Percentiles rank a stretch among this genome's conserved stretches.
Conservation (phyloP, 352 stramenopile species). For the Pythium aphanidermatum region DNA sequence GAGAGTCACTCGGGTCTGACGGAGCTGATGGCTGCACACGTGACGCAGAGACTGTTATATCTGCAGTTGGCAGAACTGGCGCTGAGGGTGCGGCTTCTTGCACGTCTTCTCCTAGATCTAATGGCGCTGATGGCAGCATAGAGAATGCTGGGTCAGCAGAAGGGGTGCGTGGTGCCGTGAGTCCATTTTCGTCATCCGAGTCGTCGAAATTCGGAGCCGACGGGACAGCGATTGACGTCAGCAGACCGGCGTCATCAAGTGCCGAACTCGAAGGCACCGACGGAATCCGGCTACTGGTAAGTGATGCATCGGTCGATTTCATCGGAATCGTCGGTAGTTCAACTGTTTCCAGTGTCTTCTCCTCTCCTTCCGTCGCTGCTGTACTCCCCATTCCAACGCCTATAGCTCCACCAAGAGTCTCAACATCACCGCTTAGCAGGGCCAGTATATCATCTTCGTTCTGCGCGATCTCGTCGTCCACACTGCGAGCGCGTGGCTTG, state of each 20-base stretch:
- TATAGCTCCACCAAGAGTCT: neutral
- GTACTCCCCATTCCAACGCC: constrained; percentile 1
- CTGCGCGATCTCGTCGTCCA: constrained; percentile 39
- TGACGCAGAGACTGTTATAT: neutral
- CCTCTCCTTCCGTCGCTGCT: no score
- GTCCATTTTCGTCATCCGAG: constrained; percentile 33
- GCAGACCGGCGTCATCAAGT: constrained; percentile 1
- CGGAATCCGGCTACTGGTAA: constrained; percentile 14
- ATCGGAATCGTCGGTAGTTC: neutral
- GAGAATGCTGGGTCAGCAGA: no score
- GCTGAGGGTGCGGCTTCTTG: neutral
- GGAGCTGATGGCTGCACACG: constrained; percentile 13
- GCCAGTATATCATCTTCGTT: constrained; percentile 56
- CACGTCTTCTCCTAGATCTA: no score
- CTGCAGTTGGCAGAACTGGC: neutral
- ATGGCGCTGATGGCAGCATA: no score
- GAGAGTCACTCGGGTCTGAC: constrained; percentile 19
- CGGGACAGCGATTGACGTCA: constrained; percentile 16
- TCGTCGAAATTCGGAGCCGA: constrained; percentile 37
- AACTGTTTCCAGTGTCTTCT: no score
- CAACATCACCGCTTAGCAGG: constrained; percentile 25
- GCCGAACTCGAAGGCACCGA: constrained; percentile 3
- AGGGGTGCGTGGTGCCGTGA: no score
- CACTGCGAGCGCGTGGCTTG: neutral
- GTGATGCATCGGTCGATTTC: neutral